Base-by-base conservation (phyloP, 2,329 filamentous ascomycete species). In the Magnaporthiopsis incrustans region DNA sequence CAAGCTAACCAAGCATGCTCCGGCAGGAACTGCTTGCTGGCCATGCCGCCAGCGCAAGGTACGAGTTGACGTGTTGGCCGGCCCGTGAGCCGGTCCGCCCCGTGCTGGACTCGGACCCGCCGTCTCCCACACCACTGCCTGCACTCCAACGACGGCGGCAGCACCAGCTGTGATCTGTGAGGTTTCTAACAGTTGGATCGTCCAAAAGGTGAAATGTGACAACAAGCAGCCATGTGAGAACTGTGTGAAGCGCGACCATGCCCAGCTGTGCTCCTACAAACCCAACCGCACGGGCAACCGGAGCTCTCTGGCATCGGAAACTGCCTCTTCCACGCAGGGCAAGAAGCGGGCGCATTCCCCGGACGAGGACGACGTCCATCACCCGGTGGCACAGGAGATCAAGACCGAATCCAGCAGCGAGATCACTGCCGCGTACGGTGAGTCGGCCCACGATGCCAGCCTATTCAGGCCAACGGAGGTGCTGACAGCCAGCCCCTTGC, bases 211-310 rank as follows among this genome's bases (percentile, higher is more conserved):
- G 57, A 88, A 88, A 75, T 89, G 86, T 72, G 85, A 88, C 76
- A 88, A 88, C 73, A 85, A 87, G 72, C 82, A 86, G 70, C 86
- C 86, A 0, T 89, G 86, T 73, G 85, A 88, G 70, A 89, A 89
- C 71, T 89, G 86, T 70, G 81, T 87, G 70, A 88, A 87, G 76
- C 77, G 86, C 64, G 85, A 88, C 65, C 86, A 89, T 68, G 80
- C 85, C 2, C 80, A 84, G 73, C 77, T 89, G 62, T 89, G 86
- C 71, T 88, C 85, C 33, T 88, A 88, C 75, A 88, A 88, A 71
- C 86, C 86, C 18, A 88, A 88, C 71, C 77, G 81, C 27, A 69
- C 75, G 38, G 70, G 71, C 59, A 77, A 75, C 69, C 72, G 72
- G 62, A 71, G 72, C 18, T 71, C 76, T 2, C 64, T 71, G 15